Conservation (phyloP, 164 flowering plant genomes). For the Sextonia rubra region DNA sequence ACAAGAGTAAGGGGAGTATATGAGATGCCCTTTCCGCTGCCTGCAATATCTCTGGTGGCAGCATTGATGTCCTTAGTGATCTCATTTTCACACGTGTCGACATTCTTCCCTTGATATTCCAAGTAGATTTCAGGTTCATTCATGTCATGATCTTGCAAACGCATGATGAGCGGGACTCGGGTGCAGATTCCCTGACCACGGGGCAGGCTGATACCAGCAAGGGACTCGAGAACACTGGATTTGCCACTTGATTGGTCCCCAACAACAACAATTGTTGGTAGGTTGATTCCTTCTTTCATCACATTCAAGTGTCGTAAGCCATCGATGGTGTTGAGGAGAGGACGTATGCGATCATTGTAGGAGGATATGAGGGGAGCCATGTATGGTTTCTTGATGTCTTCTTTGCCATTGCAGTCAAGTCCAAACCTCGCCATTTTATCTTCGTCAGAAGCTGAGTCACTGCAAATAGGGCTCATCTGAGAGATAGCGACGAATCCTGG, state of each 20-base stretch:
- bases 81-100: slow-evolving; percentile 18
- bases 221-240: slow-evolving; percentile 17
- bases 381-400: not conserved
- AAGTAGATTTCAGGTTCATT: slow-evolving; percentile 6
- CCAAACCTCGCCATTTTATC: not conserved
- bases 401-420: not conserved
- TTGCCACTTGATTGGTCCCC: slow-evolving; percentile 20
- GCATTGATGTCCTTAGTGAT: slow-evolving; percentile 22
- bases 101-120: slow-evolving; percentile 20
- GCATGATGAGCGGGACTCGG: slow-evolving; percentile 17
- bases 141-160: slow-evolving; percentile 1
- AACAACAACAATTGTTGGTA: slow-evolving; percentile 18
- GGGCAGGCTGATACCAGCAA: slow-evolving; percentile 16
- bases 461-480: not conserved
- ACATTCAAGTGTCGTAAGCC: slow-evolving; percentile 8
- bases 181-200: slow-evolving; percentile 20
- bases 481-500: not conserved
- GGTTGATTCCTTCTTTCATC: slow-evolving; percentile 16
- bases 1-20: slow-evolving; percentile 29
- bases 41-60: slow-evolving; percentile 38
- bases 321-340: slow-evolving; percentile 12
- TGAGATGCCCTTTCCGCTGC: slow-evolving; percentile 34
- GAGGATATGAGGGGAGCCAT: slow-evolving; percentile 2
- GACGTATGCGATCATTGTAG: slow-evolving; percentile 11
- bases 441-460: not conserved